phyloP scores from a whole-genome alignment of 1,284 basidiomycete genomes.

The Cryptococcus sp. region DNA sequence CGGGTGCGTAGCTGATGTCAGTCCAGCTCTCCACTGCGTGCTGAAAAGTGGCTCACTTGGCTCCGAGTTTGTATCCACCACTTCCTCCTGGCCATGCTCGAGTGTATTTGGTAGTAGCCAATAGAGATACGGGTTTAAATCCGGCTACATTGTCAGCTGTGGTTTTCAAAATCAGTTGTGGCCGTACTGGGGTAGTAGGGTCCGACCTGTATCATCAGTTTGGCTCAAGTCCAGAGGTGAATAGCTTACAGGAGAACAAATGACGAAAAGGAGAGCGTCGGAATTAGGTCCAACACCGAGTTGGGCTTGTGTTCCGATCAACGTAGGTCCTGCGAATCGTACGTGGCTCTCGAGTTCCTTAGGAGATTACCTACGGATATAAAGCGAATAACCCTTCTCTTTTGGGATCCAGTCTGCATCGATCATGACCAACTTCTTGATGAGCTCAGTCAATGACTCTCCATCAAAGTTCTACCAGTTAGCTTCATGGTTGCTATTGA shows the following conservation, averaged over 20 bases:
- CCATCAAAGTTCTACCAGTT: slow-evolving; percentile 67
- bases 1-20: slow-evolving; percentile 65
- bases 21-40: background rate
- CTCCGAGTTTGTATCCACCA: slow-evolving; percentile 85
- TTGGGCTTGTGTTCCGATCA: slow-evolving; percentile 83
- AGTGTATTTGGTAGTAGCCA: slow-evolving; percentile 85
- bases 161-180: background rate
- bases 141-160: slow-evolving; percentile 52
- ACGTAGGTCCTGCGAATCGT: slow-evolving; percentile 48
- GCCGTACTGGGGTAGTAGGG: slow-evolving; percentile 74
- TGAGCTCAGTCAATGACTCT: slow-evolving; percentile 70
- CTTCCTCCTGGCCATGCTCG: slow-evolving; percentile 90
- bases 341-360: too few species aligned
- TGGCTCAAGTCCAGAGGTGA: slow-evolving; percentile 9
- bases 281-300: slow-evolving; percentile 84
- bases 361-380: slow-evolving; percentile 58
- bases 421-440: slow-evolving; percentile 80
- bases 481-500: background rate
- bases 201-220: slow-evolving; percentile 53
- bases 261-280: slow-evolving; percentile 90
- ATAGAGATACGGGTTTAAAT: slow-evolving; percentile 91
- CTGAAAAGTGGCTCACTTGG: slow-evolving; percentile 53
- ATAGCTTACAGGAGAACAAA: slow-evolving; percentile 66
- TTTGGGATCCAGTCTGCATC: slow-evolving; percentile 93
- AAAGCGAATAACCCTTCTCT: slow-evolving; percentile 83